These are phyloP conservation scores for Fusarium miscanthi DNA, from an alignment of 2,329 filamentous ascomycete genomes.

Conservation along the genomic window DNA sequence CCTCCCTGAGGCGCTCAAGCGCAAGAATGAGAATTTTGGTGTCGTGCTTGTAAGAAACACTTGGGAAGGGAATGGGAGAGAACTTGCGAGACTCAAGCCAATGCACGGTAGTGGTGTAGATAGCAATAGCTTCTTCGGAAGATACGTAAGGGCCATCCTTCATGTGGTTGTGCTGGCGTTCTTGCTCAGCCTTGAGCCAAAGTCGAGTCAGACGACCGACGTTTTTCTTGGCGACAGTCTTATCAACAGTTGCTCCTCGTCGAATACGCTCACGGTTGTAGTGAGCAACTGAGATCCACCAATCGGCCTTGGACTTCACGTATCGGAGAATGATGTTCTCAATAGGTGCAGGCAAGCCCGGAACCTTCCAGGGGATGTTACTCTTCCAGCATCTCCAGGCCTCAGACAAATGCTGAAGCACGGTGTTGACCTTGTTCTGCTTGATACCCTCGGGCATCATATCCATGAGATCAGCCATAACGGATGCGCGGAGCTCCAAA, in stretches of 20 bases:
- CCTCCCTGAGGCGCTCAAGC: conserved; percentile 90
- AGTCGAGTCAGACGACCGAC: conserved; percentile 91
- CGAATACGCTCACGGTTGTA: conserved; percentile 98
- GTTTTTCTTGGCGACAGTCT: conserved; percentile 99
- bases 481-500: conserved; percentile 93
- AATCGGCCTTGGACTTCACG: conserved; percentile 98
- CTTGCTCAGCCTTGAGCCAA: conserved; percentile 98
- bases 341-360: conserved; percentile 93
- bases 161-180: conserved; percentile 99
- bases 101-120: conserved; percentile 98
- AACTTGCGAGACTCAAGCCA: conserved; percentile 99
- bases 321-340: conserved; percentile 99
- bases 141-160: conserved; percentile 99
- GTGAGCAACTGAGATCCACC: conserved; percentile 99
- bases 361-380: conserved; percentile 99
- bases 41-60: conserved; percentile 99
- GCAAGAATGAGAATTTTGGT: conserved; percentile 98
- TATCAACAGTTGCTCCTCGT: conserved; percentile 95
- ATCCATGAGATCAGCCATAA: conserved; percentile 99
- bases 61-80: conserved; percentile 97
- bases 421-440: conserved; percentile 98
- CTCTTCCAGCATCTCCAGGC: conserved; percentile 99
- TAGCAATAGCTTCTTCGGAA: conserved; percentile 97
- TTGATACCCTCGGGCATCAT: conserved; percentile 99
- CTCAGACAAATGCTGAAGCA: conserved; percentile 95